Evolutionary conservation across 192 early-diverging fungal genomes (phyloP).

Genomic region (Coemansia nantahalensis): DNA sequence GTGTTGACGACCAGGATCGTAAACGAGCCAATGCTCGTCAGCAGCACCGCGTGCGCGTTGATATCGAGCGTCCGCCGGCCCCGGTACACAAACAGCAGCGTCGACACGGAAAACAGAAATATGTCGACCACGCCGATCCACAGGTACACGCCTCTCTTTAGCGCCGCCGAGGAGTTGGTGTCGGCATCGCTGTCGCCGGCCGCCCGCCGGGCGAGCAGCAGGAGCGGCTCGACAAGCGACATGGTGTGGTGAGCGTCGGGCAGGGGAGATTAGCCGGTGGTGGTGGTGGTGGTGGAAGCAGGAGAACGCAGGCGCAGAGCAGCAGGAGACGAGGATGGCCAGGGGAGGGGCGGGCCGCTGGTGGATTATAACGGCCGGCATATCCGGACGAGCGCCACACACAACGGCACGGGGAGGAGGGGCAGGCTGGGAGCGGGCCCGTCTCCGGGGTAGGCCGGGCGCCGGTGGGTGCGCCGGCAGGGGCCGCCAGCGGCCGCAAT

Average conservation of each 20-base stretch:
- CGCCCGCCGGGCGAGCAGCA: slow-evolving; percentile 6
- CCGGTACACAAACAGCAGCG: slow-evolving; percentile 46
- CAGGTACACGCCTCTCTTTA: slow-evolving; percentile 36
- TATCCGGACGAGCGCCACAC: no score
- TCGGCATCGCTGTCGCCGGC: background rate
- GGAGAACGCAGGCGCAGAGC: no score
- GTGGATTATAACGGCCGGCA: no score
- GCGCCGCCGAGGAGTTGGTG: background rate
- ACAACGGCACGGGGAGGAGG: no score
- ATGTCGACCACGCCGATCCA: slow-evolving; percentile 51
- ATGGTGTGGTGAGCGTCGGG: background rate
- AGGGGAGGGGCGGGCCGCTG: no score
- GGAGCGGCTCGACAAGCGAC: slow-evolving; percentile 6
- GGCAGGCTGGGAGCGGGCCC: no score
- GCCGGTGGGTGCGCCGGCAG: no score
- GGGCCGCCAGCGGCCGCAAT: no score
- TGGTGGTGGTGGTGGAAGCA: no score
- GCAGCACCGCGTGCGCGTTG: slow-evolving; percentile 44
- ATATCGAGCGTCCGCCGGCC: slow-evolving; percentile 47
- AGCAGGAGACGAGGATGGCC: no score
- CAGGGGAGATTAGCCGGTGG: no score
- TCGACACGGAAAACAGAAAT: slow-evolving; percentile 40
- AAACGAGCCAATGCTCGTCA: slow-evolving; percentile 50
- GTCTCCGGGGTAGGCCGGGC: no score
- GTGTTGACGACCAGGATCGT: slow-evolving; percentile 38